These are phyloP conservation scores for Nelumbo lutea DNA, from an alignment of 164 flowering plant species.

Conservation along the genomic window DNA sequence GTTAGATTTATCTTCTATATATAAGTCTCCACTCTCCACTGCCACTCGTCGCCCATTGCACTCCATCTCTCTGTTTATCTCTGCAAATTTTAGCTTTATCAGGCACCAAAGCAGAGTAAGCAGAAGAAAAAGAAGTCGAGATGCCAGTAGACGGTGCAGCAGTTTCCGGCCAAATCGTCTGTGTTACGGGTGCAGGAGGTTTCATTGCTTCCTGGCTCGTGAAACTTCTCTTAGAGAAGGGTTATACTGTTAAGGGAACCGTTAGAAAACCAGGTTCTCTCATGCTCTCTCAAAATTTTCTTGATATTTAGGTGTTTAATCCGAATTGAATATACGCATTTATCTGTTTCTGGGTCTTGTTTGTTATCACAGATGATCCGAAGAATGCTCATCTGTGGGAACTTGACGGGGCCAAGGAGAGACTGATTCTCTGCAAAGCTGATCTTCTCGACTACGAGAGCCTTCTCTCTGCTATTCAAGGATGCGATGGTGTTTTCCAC, in stretches of 20 bases:
- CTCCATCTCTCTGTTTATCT: too few relatives aligned
- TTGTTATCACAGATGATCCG: not conserved
- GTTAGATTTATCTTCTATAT: too few relatives aligned
- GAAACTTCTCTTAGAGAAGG: slow-evolving; percentile 58
- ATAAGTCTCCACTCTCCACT: too few relatives aligned
- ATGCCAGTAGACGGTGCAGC: slow-evolving; percentile 37
- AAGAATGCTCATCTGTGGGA: not conserved
- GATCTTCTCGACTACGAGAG: slow-evolving; percentile 5
- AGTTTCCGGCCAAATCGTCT: slow-evolving; percentile 41
- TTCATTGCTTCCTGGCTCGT: slow-evolving; percentile 87
- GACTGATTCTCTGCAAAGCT: slow-evolving; percentile 4
- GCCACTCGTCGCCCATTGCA: too few relatives aligned
- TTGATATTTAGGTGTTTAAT: too few relatives aligned
- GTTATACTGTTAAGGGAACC: slow-evolving; percentile 73
- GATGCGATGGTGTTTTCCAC: slow-evolving; percentile 1
- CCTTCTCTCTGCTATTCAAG: not conserved
- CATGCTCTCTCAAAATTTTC: not conserved
- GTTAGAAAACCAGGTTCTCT: slow-evolving; percentile 64
- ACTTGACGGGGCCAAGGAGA: slow-evolving; percentile 1
- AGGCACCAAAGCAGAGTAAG: too few relatives aligned
- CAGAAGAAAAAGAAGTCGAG: not conserved
- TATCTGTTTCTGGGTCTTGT: too few relatives aligned
- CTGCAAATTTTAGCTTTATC: too few relatives aligned
- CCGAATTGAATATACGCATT: not conserved
- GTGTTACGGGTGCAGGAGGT: slow-evolving; percentile 91